Evolutionary conservation across 257 asterid species (phyloP), one percentile per base, ranked within the genome.

Genomic region (Ilex asprella): DNA sequence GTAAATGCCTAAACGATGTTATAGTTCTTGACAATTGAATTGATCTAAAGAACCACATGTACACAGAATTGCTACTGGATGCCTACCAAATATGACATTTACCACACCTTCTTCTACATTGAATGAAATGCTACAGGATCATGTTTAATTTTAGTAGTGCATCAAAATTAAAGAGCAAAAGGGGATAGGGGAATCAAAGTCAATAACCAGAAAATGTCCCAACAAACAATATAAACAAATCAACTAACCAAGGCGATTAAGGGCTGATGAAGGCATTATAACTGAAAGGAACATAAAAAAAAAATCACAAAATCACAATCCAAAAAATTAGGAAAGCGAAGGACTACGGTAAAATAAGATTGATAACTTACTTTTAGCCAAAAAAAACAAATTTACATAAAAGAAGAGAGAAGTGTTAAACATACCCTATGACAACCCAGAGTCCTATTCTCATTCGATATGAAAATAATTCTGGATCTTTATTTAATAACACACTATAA

Each of bases 191-290:
- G 8, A 21, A 21, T 21, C 41, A 35, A 3, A 2, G 3, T 4
- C 15, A 21, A 0, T 21, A 21, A 21, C 6, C 52, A 0, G 14
- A 2, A 46, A 14, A 14, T 14, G 10, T 46, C 12, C 14, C 13
- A 6, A 46, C 52, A 46, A 11, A 10, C 52, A 46, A 10, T 10
- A 2, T 12, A 46, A 46, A 46, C 4, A 46, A 46, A 46, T 14
- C 13, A 46, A 46, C 95, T 78, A 66, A 89, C 99, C 97, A 50
- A 93, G 97, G 60, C 92, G 97, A 43, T 93, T 94, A 59, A 93
- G 96, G 54, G 99, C 97, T 53, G 99, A 93, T 29, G 99, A 95
- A 41, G 99, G 99, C 99, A 89, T 93, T 77, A 93, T 93, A 72
- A 93, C 99, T 93, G 90, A 55, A 46, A 56, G 39, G 61, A 49